Base-by-base conservation (phyloP, 139 green algal genomes). In the Zygnema circumcarinatum region DNA sequence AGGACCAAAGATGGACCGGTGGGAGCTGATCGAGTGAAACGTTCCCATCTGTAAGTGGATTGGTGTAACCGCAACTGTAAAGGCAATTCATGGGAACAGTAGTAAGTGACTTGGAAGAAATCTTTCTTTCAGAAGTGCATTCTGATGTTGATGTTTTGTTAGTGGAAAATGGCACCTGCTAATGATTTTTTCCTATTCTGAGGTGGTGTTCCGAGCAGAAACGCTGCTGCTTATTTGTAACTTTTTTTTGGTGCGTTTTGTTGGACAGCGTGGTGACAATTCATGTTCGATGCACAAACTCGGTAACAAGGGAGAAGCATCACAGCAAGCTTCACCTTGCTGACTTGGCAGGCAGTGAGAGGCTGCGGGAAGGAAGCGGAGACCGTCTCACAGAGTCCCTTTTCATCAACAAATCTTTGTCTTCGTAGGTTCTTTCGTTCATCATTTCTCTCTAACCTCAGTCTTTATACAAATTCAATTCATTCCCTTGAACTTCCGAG, bases 321-420 rank as follows among this genome's bases (percentile, higher is more conserved):
- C 92, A 96, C 52, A 96, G 95, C 76, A 98, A 98, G 93, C 95
- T 99, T 35, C 96, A 96, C 89, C 88, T 99, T 81, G 97, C 98
- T 76, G 97, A 99, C 91, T 90, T 99, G 67, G 97, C 97, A 3
- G 97, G 97, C 69, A 96, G 92, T 74, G 97, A 99, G 93, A 87
- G 96, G 21, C 94, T 93, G 16, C 67, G 33, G 35, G 81, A 90
- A 0, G 86, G 88, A 20, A 73, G 33, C 20, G 90, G 90, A n/a
- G 90, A 91, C 42, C 0, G 85, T 0, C 84, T 93, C 32, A 94
- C 90, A 16, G 90, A 93, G 74, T 68, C 67, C 11, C 85, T 92
- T 32, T 73, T 92, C 86, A 92, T 93, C 76, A 93, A 93, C 86
- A 93, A 94, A 40, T 92, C 89, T 0, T 62, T 93, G 38, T 93